Conservation (phyloP, 1,139 yeast species). For the Pneumocystis jirovecii region DNA sequence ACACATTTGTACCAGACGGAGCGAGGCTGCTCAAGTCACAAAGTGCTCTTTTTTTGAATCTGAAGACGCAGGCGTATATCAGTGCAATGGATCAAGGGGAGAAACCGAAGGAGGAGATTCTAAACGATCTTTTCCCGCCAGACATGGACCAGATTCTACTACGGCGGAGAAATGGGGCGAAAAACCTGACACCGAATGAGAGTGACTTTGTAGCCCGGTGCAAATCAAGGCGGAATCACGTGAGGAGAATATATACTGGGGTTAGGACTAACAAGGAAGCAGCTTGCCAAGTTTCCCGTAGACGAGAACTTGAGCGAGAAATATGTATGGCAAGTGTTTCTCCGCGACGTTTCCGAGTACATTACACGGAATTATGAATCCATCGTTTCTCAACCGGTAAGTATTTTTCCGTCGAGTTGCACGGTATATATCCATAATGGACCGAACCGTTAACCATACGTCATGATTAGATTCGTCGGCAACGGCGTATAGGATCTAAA, state of each 20-base stretch:
- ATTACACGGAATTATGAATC: constrained; percentile 27
- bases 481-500: neutral
- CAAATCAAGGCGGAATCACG: constrained; percentile 33
- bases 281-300: constrained; percentile 36
- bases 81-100: constrained; percentile 71
- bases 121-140: constrained; percentile 63
- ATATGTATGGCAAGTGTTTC: constrained; percentile 61
- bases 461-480: neutral
- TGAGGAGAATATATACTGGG: too few species aligned
- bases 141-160: constrained; percentile 45
- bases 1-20: constrained; percentile 43
- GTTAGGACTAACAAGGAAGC: too few species aligned
- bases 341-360: constrained; percentile 63
- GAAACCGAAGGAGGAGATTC: constrained; percentile 47
- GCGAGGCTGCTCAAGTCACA: constrained; percentile 61
- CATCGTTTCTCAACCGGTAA: neutral
- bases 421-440: too few species aligned
- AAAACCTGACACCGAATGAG: constrained; percentile 49
- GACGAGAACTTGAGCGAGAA: constrained; percentile 31
- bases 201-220: constrained; percentile 57
- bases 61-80: constrained; percentile 89
- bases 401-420: too few species aligned
- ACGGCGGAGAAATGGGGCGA: constrained; percentile 13
- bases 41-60: constrained; percentile 62
- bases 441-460: too few species aligned